Conservation (phyloP, 2,329 filamentous ascomycete species). For the Niveomyces coronatus region DNA sequence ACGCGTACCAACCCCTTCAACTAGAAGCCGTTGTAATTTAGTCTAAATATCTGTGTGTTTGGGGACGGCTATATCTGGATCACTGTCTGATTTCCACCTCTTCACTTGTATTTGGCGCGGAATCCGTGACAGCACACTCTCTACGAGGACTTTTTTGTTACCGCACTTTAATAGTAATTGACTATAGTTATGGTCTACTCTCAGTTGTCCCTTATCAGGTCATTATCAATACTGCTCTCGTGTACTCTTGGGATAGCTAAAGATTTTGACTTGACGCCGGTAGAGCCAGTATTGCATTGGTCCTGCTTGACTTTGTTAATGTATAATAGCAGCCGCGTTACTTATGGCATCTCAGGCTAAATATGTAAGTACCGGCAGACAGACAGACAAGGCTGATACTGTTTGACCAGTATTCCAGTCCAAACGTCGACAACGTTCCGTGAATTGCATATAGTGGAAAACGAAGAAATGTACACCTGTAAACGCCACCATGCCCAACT, state of each 20-base stretch:
- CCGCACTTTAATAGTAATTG: conserved; percentile 8
- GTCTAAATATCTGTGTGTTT: too few species aligned
- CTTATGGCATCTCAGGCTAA: too few species aligned
- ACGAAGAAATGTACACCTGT: conserved; percentile 8
- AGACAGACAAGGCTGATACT: too few species aligned
- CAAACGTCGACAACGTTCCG: background rate
- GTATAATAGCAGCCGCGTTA: too few species aligned
- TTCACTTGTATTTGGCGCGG: conserved; percentile 1
- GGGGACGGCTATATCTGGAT: background rate
- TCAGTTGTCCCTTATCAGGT: too few species aligned
- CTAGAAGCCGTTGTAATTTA: conserved; percentile 38
- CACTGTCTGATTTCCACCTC: background rate
- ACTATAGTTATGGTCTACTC: background rate
- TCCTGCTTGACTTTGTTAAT: too few species aligned
- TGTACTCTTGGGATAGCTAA: too few species aligned
- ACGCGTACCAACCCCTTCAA: conserved; percentile 89
- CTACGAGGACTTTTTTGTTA: conserved; percentile 6
- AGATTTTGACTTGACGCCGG: too few species aligned
- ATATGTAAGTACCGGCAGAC: too few species aligned
- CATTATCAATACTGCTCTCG: too few species aligned
- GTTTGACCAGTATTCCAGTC: background rate
- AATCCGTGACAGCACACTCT: background rate
- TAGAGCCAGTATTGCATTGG: too few species aligned
- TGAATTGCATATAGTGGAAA: conserved; percentile 8
- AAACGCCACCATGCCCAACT: conserved; percentile 25